Evolutionary conservation across 495 filamentous ascomycete species (phyloP), one percentile per base, ranked within the genome.

Genomic region (Oleoguttula mirabilis): DNA sequence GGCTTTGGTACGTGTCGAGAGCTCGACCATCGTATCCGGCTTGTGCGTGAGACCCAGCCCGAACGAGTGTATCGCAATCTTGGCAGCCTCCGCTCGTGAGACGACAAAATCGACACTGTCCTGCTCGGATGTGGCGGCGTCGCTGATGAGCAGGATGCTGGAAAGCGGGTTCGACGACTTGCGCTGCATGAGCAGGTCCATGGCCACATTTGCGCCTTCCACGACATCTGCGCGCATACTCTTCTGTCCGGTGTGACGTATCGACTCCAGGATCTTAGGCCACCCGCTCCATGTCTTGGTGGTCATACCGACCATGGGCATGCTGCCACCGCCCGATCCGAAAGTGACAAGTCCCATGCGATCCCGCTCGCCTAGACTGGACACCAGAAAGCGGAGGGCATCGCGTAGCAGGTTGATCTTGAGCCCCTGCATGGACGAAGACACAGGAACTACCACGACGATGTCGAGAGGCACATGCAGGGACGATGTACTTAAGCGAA

Each of bases 91-190:
- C 20, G 92, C 90, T 45, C 90, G 70, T n/a, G 88, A 94, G 27
- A 95, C 85, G 20, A 99, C 90, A 60, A 99, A 99, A 57, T 99
- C 90, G 14, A 96, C 88, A 57, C 86, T 90, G 51, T 96, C 92
- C 2, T 82, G 74, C 59, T 96, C 90, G 0, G 90, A 92, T 2
- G 86, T 94, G n/a, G 92, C 94, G 3, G 90, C 93, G 60, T 99
- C 90, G 70, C 90, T 96, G 61, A 99, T 99, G 48, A 99, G 67
- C 59, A 96, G 73, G 51, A 99, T 99, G 7, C 84, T 92, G 11
- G 92, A 90, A 36, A 99, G 77, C 3, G 90, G 90, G 56, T 99
- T 99, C 60, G 80, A 87, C 48, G 86, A 83, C 62, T 94, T 94
- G 48, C 90, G 80, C 59, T 94, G 85, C 90, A 99, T 99, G 32